Evolutionary conservation across 2,329 filamentous ascomycete genomes (phyloP), one percentile per base, ranked within the genome.

Genomic region (Lasiodiplodia sp.): DNA sequence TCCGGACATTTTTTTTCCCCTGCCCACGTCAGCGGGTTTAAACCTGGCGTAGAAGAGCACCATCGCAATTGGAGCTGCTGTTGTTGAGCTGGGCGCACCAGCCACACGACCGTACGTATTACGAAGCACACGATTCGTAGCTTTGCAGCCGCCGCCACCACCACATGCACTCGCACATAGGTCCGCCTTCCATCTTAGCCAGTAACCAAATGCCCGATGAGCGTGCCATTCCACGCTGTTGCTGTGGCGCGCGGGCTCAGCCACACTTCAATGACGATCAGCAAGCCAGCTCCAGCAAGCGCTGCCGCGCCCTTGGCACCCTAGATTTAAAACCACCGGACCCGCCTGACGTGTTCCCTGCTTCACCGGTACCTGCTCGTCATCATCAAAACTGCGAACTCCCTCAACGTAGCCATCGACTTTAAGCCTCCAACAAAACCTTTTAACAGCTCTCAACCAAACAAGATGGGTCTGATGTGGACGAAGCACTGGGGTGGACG

Each of bases 391-490:
- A 47, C 47, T 37, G 44, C 60, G 25, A 64, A 31, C 53, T 8
- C 51, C 37, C 51, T 49, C 34, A 53, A 34, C 31, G 7, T 34
- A 69, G 67, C 56, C 44, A 66, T 21, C 53, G 47, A 37, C 51
- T 23, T 12, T 40, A 31, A 44, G n/a, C 21, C 28, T 34, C 44
- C 28, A 47, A 25, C 23, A 14, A 62, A 70, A 37, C 65, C 60
- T 10, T 10, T 25, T 21, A 65, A 68, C 44, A 69, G 12, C 38
- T 51, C 14, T 31, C 66, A 71, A 70, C 52, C 58, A 67, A 62
- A 70, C 70, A 79, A 21, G 52, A 84, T 83, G 82, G 77, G 77
- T 78, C 76, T 83, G 71, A 80, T 84, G 78, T 83, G 82, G 80
- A 82, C 81, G 58, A 83, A 84, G 73, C 75, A 78, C 69, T 83